Percentiles rank a stretch among this genome's conserved stretches.
Conservation (phyloP, 441 rosid genomes). For the Euphorbia celastroides region DNA sequence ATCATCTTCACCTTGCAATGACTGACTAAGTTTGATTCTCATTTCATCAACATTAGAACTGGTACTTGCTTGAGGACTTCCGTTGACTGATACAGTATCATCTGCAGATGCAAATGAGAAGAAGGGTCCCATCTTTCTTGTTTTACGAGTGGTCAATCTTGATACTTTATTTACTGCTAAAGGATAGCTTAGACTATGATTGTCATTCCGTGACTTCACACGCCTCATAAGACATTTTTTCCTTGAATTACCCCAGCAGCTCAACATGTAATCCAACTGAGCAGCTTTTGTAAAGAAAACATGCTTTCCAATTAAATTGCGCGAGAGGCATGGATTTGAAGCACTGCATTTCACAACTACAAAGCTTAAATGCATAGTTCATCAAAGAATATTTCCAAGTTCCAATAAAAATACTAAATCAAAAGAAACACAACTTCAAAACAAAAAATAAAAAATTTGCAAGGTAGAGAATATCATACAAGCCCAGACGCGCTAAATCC, state of each 20-base stretch:
- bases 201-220: conserved; percentile 30
- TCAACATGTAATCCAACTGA: conserved; percentile 35
- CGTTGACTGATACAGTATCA: conserved; percentile 76
- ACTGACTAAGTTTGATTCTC: conserved; percentile 59
- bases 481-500: conserved; percentile 7
- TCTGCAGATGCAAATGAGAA: conserved; percentile 59
- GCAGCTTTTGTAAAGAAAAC: conserved; percentile 35
- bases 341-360: conserved; percentile 36
- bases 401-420: not conserved
- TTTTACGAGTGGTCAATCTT: conserved; percentile 21
- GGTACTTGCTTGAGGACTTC: conserved; percentile 44
- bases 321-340: conserved; percentile 42
- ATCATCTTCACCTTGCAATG: conserved; percentile 62
- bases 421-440: not conserved
- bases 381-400: not conserved
- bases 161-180: conserved; percentile 28
- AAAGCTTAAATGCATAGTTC: conserved; percentile 12
- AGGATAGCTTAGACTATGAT: conserved; percentile 19
- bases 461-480: not conserved
- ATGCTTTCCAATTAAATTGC: conserved; percentile 33
- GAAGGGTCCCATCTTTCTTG: conserved; percentile 32
- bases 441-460: not conserved
- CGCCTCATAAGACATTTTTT: conserved; percentile 32
- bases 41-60: conserved; percentile 59
- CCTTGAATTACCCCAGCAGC: conserved; percentile 42